Evolutionary conservation across 2,329 filamentous ascomycete species (phyloP).

Genomic region (Neonectria hederae): DNA sequence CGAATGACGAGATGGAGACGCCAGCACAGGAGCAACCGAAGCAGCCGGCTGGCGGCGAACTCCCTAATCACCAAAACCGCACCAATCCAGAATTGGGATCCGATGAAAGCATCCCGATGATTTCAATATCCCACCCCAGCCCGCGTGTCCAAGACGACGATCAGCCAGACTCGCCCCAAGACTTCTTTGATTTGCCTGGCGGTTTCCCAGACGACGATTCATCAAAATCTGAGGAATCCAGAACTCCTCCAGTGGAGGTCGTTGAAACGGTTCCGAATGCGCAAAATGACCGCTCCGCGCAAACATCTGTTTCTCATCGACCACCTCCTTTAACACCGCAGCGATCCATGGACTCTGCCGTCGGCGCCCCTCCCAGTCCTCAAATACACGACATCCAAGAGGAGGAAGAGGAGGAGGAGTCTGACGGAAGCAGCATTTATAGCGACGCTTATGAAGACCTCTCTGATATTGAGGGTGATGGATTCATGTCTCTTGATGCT

Average conservation of each 20-base stretch:
- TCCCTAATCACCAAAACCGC: slow-evolving; percentile 13
- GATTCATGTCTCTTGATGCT: slow-evolving; percentile 78
- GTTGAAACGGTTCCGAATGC: neutral
- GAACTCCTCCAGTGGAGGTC: slow-evolving; percentile 5
- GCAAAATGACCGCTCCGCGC: neutral
- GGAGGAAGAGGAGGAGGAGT: slow-evolving; percentile 51
- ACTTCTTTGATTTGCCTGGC: slow-evolving; percentile 65
- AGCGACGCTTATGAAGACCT: slow-evolving; percentile 82
- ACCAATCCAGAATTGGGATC: slow-evolving; percentile 7
- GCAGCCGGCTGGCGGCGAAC: neutral
- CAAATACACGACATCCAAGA: slow-evolving; percentile 49
- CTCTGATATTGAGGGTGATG: slow-evolving; percentile 70
- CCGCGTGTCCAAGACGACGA: slow-evolving; percentile 43
- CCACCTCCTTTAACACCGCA: slow-evolving; percentile 25
- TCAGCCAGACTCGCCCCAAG: slow-evolving; percentile 37
- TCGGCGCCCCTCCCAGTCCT: slow-evolving; percentile 25
- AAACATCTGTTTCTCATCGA: neutral
- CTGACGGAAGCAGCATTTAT: slow-evolving; percentile 69
- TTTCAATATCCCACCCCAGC: slow-evolving; percentile 57
- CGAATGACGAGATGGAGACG: slow-evolving; percentile 44
- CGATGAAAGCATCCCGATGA: slow-evolving; percentile 50
- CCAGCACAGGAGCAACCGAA: neutral
- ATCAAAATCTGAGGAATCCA: slow-evolving; percentile 7
- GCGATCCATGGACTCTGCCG: slow-evolving; percentile 33
- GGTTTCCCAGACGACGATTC: slow-evolving; percentile 61